Evolutionary conservation across 139 green algal genomes (phyloP).

Genomic region (Picochlorum sp.): DNA sequence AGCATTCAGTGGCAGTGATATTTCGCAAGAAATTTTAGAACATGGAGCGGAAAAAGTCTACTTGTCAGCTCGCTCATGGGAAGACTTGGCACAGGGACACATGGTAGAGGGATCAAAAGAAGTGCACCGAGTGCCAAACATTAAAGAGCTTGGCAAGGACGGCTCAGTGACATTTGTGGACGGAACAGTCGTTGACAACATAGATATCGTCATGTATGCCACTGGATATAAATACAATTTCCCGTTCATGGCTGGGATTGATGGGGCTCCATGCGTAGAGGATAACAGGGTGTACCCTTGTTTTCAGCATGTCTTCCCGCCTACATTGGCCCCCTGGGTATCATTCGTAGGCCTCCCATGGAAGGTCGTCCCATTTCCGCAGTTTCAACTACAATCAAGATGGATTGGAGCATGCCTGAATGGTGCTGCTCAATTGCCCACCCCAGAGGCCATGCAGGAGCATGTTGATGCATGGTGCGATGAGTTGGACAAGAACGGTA

Average conservation of each 20-base stretch:
- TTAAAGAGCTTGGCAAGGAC: conserved; percentile 27
- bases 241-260: conserved; percentile 40
- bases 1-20: conserved; percentile 42
- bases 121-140: conserved; percentile 5
- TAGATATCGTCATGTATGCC: conserved; percentile 46
- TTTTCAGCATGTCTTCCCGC: conserved; percentile 58
- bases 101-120: neutral
- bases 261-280: conserved; percentile 8
- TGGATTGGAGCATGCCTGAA: conserved; percentile 40
- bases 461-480: conserved; percentile 3
- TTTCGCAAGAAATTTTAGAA: conserved; percentile 45
- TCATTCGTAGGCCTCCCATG: conserved; percentile 63
- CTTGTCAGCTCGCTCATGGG: conserved; percentile 43
- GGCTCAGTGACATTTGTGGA: conserved; percentile 35
- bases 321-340: conserved; percentile 33
- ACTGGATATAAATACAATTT: conserved; percentile 56
- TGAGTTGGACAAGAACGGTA: neutral
- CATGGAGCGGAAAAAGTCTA: conserved; percentile 22
- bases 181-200: conserved; percentile 13
- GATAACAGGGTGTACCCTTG: conserved; percentile 49
- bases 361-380: conserved; percentile 48
- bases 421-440: conserved; percentile 17
- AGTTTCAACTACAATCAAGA: conserved; percentile 44
- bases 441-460: conserved; percentile 17
- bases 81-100: conserved; percentile 15